phyloP scores from a whole-genome alignment of 139 green algal species.

The Asterochloris erici region DNA sequence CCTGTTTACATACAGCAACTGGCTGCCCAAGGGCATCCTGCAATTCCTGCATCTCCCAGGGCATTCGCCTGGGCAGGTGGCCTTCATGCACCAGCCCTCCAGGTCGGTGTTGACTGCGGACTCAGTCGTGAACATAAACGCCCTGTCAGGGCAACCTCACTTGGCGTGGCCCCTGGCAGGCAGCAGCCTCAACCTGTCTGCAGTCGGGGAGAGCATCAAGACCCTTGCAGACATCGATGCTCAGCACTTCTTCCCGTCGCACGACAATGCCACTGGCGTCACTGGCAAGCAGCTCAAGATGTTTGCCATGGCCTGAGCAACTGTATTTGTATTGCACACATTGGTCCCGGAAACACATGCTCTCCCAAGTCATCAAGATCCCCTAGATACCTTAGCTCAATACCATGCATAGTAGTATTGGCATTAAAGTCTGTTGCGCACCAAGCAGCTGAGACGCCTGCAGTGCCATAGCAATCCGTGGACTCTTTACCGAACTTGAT shows the following conservation, averaged over 20 bases:
- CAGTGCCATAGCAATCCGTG: too few relatives aligned
- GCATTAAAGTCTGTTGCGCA: too few relatives aligned
- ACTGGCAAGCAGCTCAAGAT: constrained; percentile 8
- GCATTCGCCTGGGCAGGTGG: constrained; percentile 9
- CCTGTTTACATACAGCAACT: constrained; percentile 14
- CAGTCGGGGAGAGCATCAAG: neutral
- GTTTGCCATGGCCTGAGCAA: constrained; percentile 9
- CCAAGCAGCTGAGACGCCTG: too few relatives aligned
- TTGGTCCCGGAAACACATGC: too few relatives aligned
- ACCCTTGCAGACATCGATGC: neutral
- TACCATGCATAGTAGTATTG: too few relatives aligned
- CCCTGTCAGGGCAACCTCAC: neutral
- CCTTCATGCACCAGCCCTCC: constrained; percentile 2
- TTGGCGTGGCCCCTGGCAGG: neutral
- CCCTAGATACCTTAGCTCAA: too few relatives aligned
- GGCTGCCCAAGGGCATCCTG: constrained; percentile 4
- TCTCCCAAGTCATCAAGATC: too few relatives aligned
- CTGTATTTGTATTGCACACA: too few relatives aligned
- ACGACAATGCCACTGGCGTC: neutral
- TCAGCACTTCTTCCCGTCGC: constrained; percentile 1
- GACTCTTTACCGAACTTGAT: too few relatives aligned
- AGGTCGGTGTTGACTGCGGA: constrained; percentile 10
- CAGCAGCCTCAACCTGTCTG: neutral
- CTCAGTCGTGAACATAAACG: neutral
- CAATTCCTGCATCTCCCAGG: constrained; percentile 2